Evolutionary conservation across 306 rosid genomes (phyloP).

Genomic region (Chamaecrista fasciculata): DNA sequence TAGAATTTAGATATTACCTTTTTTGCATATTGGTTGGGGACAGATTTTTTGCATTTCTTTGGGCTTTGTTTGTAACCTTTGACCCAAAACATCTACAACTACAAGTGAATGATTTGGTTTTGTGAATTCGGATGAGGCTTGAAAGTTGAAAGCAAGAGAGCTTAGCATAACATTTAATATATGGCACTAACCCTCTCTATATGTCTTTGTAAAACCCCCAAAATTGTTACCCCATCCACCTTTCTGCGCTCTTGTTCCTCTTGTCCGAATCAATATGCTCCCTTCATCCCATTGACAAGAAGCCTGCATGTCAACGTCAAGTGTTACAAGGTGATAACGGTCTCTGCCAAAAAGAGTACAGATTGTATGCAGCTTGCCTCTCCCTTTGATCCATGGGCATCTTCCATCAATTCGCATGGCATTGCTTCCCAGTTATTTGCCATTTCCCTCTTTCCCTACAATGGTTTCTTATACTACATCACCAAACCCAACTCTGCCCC

Average conservation of each 20-base stretch:
- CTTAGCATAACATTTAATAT: not conserved
- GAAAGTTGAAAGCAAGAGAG: not conserved
- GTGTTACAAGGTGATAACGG: not conserved
- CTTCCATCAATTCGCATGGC: constrained; percentile 76
- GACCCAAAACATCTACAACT: no score
- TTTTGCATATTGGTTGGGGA: no score
- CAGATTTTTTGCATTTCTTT: no score
- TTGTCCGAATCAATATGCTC: not conserved
- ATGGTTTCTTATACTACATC: constrained; percentile 84
- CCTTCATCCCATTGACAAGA: constrained; percentile 13
- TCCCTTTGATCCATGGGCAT: constrained; percentile 96
- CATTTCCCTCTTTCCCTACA: constrained; percentile 72
- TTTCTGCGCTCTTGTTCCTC: constrained; percentile 24
- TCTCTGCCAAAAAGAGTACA: constrained; percentile 32
- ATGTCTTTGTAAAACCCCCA: constrained; percentile 36
- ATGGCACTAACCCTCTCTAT: constrained; percentile 31
- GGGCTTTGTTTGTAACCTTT: no score
- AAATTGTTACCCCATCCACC: constrained; percentile 32
- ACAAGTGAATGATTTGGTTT: not conserved
- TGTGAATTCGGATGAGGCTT: not conserved
- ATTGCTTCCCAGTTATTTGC: constrained; percentile 91
- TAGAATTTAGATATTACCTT: no score
- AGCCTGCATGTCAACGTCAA: constrained; percentile 15
- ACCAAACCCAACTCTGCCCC: constrained; percentile 90
- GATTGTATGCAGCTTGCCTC: constrained; percentile 44